These are phyloP conservation scores for Diplosphaera chodatii DNA, from an alignment of 139 green algal genomes.

Conservation along the genomic window DNA sequence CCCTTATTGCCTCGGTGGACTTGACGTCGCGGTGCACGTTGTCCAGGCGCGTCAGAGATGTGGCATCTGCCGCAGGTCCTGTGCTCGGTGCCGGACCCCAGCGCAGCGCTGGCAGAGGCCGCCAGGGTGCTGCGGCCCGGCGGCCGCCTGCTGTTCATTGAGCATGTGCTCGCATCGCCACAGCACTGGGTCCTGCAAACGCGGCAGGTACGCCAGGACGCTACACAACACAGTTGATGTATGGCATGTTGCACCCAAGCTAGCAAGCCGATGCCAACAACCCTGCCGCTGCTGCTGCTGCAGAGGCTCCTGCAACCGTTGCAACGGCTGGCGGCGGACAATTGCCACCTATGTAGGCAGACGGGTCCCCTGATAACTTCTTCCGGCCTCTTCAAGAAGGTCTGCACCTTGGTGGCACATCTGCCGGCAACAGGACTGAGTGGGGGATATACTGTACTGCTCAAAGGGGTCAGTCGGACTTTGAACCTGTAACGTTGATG, in stretches of 20 bases:
- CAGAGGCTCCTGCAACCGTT: conserved; percentile 54
- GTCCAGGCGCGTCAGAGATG: no score
- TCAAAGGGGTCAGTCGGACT: no score
- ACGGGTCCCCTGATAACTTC: conserved; percentile 26
- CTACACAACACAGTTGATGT: no score
- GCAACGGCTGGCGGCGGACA: conserved; percentile 56
- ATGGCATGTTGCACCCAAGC: no score
- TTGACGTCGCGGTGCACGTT: no score
- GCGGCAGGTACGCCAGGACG: conserved; percentile 19
- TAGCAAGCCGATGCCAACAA: no score
- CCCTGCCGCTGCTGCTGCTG: conserved; percentile 22
- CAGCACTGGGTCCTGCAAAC: conserved; percentile 11
- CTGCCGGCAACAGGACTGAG: no score
- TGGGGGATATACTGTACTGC: no score
- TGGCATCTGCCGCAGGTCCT: conserved; percentile 30
- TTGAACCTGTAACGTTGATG: neutral
- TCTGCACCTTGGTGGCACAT: no score
- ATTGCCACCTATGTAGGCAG: conserved; percentile 57
- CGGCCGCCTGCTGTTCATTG: conserved; percentile 55
- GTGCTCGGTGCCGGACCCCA: conserved; percentile 47
- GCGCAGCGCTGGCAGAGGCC: conserved; percentile 35
- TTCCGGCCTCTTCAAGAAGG: no score
- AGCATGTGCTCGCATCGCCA: conserved; percentile 47
- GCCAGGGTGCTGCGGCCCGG: conserved; percentile 50
- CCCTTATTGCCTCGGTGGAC: no score